Evolutionary conservation across 2,329 filamentous ascomycete genomes (phyloP).

Genomic region (Pezicula carpinea): DNA sequence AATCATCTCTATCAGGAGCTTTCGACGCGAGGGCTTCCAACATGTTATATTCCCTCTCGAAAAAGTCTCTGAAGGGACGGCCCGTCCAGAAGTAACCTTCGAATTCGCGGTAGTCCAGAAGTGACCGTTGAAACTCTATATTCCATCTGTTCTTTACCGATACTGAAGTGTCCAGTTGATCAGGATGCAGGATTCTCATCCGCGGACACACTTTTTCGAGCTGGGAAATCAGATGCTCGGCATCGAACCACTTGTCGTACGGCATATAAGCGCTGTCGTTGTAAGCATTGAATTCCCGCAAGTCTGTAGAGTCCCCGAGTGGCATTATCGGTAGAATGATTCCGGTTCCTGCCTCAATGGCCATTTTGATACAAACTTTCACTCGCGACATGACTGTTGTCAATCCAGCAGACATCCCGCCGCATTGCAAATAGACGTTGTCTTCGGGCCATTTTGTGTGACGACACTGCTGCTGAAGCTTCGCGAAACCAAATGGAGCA

Average conservation of each 20-base stretch:
- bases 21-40: conserved; percentile 8
- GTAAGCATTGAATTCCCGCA: conserved; percentile 29
- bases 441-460: conserved; percentile 23
- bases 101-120: conserved; percentile 19
- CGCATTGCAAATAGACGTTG: conserved; percentile 29
- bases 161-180: conserved; percentile 17
- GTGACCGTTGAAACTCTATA: conserved; percentile 20
- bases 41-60: conserved; percentile 13
- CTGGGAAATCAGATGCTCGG: conserved; percentile 22
- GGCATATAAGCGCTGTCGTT: conserved; percentile 27
- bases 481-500: conserved; percentile 18
- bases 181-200: conserved; percentile 28
- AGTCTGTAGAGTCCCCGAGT: conserved; percentile 26
- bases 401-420: conserved; percentile 28
- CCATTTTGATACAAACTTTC: conserved; percentile 33
- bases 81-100: conserved; percentile 30
- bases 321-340: conserved; percentile 30
- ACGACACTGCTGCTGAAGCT: conserved; percentile 22
- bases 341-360: conserved; percentile 27
- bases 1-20: conserved; percentile 7
- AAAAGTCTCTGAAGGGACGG: conserved; percentile 26
- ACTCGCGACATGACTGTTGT: conserved; percentile 31
- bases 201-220: conserved; percentile 26
- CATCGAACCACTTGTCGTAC: conserved; percentile 33
- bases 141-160: conserved; percentile 20